Evolutionary conservation across 345 rosid species (phyloP), one percentile per base, ranked within the genome.

Genomic region (Toxicodendron radicans): DNA sequence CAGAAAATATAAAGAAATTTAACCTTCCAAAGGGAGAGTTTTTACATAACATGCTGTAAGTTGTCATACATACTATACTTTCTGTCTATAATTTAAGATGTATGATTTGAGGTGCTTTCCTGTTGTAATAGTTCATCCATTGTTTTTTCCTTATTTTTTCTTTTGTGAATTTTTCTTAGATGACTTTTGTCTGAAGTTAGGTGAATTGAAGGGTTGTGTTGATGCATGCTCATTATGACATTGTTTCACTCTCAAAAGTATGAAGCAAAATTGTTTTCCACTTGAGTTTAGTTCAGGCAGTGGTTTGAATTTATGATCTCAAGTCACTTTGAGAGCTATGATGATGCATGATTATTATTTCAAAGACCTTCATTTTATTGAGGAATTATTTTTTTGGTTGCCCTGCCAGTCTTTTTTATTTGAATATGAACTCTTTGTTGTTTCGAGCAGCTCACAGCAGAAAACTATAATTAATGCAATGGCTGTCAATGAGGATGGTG

Each of bases 11-110:
- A 45, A 96, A 96, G 85, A 96, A 93, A 75, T 93, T 92, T 80
- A 86, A 72, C 79, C 98, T 96, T 35, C 97, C 98, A 16, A 85
- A 81, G 64, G 99, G 99, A 81, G 99, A 93, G 73, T 96, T 96
- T 72, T 60, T 86, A 73, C 97, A 96, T 85, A 96, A 96, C 79
- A 93, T 93, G 99, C 99, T 96, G 98, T 94, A 82, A 89, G 93
- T 88, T 79, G 52, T 56, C 63, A 60, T 72, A 17, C 11, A 13
- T 24, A 13, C 45, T 30, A 8, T 46, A 17, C n/a, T 59, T 68
- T 52, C 18, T 27, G 1, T 17, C 3, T 23, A 32, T 32, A 66
- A 14, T 23, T 4, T 10, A 27, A 18, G 72, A 52, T 52, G 24
- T 68, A 21, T 45, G 7, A 24, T 24, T 30, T 71, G 35, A 27